Evolutionary conservation across 345 rosid genomes (phyloP), one percentile per base, ranked within the genome.

Genomic region (Gossypium bickii): DNA sequence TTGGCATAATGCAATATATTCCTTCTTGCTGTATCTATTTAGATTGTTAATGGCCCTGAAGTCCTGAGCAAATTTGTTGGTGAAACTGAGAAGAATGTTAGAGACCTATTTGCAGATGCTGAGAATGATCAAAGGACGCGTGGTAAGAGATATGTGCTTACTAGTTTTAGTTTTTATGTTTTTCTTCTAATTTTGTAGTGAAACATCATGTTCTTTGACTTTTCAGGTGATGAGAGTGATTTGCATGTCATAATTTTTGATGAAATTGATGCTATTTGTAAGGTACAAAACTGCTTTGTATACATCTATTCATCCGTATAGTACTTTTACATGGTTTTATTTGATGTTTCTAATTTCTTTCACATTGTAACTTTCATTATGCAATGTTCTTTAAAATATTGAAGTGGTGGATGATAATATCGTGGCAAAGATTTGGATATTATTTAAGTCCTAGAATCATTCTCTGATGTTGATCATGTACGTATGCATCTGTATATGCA

Each of bases 211-310:
- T 51, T 48, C 67, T 74, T 77, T 80, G 57, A 58, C 62, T 74
- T 85, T 81, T 77, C 92, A 93, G 98, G 99, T 55, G 97, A 96
- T 52, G 91, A 91, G 77, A 92, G 98, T 82, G 98, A 93, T 44
- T 81, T 93, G 86, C 99, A 96, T 85, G 98, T 96, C 71, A 92
- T 96, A 76, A 92, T 96, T 49, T 96, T 96, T 85, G 97, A 96
- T 82, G 99, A 96, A 83, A 96, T 96, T 87, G 99, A 96, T 92
- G 98, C 99, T 76, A 93, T 96, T 70, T 96, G 99, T 80, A 96
- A 96, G 99, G 99, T 96, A 88, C 74, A 80, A 52, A 22, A 52
- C 71, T 73, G 74, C 52, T 72, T 3, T 34, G 34, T 61, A 15
- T 72, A 47, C 34, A 49, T 12, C 48, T 73, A 51, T 13, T 63